A percentile compares a stretch with the other conserved stretches of the same genome.
These are phyloP conservation scores for Penicillium chermesinum DNA, from an alignment of 495 filamentous ascomycete species.

Conservation along the genomic window DNA sequence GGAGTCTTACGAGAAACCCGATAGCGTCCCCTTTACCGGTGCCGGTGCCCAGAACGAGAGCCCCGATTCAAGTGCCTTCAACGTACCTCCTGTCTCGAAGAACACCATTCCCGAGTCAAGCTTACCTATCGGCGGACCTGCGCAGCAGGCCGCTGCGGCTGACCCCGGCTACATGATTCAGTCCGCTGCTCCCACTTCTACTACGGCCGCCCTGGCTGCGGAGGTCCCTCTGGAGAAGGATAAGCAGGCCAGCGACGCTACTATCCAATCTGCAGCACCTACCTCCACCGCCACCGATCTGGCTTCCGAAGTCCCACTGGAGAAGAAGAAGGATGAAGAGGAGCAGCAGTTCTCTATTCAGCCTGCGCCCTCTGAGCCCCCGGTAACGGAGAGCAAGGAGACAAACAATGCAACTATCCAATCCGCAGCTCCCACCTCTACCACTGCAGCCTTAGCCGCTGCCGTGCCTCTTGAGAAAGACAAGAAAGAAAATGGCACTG, in stretches of 20 bases:
- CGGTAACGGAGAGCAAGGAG: background rate
- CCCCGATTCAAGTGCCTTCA: constrained; percentile 35
- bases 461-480: constrained; percentile 60
- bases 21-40: constrained; percentile 43
- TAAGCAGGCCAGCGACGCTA: constrained; percentile 44
- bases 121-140: constrained; percentile 57
- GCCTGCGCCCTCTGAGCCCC: background rate
- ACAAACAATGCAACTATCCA: constrained; percentile 23
- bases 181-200: constrained; percentile 62
- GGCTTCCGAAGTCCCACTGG: constrained; percentile 65
- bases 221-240: constrained; percentile 60
- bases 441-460: constrained; percentile 68
- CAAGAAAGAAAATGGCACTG: constrained; percentile 43
- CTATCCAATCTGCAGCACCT: constrained; percentile 65
- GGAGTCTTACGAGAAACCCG: constrained; percentile 73
- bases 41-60: constrained; percentile 16
- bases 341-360: background rate
- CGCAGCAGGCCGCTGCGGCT: constrained; percentile 26
- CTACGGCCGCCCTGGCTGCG: constrained; percentile 67
- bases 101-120: constrained; percentile 83
- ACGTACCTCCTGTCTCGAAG: constrained; percentile 55
- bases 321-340: constrained; percentile 50
- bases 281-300: constrained; percentile 67
- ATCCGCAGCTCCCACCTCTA: constrained; percentile 62
- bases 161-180: constrained; percentile 57